A percentile compares a stretch with the other conserved stretches of the same genome.
These are phyloP conservation scores for Ascobolus immersus DNA, from an alignment of 495 filamentous ascomycete species.

Conservation along the genomic window DNA sequence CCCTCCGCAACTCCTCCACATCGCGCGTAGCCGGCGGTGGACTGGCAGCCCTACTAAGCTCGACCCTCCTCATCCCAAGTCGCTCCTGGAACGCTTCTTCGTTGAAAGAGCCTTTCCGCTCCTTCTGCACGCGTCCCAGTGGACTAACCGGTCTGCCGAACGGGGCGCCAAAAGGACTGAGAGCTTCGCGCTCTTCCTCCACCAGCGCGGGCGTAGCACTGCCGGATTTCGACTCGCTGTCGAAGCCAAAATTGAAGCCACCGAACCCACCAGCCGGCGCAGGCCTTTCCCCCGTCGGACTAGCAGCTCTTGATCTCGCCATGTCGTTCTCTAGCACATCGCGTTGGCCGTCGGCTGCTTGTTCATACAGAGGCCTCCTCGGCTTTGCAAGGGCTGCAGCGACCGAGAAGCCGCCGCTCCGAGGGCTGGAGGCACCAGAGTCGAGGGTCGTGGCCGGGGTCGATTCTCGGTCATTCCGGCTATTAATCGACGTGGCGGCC, in stretches of 20 bases:
- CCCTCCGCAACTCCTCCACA: conserved; percentile 3
- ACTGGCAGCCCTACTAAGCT: background rate
- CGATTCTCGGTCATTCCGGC: no score
- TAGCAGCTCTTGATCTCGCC: background rate
- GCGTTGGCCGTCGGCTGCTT: conserved; percentile 49
- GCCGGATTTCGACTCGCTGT: background rate
- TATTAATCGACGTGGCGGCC: conserved; percentile 63
- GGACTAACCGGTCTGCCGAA: background rate
- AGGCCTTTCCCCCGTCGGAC: background rate
- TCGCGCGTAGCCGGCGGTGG: conserved; percentile 7
- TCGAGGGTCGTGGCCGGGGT: conserved; percentile 18
- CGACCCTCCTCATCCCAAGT: background rate
- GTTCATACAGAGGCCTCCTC: conserved; percentile 54
- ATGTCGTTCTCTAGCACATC: conserved; percentile 43
- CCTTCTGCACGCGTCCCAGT: background rate
- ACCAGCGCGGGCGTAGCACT: background rate
- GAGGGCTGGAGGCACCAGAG: conserved; percentile 14
- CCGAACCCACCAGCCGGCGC: conserved; percentile 1
- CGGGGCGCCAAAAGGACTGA: background rate
- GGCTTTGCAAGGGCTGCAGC: conserved; percentile 32
- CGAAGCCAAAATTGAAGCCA: conserved; percentile 1
- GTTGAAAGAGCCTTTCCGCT: background rate
- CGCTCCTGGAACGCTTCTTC: background rate
- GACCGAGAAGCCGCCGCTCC: conserved; percentile 14
- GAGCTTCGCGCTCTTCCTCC: background rate